These are phyloP conservation scores for Taphrina pruni DNA, from an alignment of 1,139 yeast species.

Conservation along the genomic window DNA sequence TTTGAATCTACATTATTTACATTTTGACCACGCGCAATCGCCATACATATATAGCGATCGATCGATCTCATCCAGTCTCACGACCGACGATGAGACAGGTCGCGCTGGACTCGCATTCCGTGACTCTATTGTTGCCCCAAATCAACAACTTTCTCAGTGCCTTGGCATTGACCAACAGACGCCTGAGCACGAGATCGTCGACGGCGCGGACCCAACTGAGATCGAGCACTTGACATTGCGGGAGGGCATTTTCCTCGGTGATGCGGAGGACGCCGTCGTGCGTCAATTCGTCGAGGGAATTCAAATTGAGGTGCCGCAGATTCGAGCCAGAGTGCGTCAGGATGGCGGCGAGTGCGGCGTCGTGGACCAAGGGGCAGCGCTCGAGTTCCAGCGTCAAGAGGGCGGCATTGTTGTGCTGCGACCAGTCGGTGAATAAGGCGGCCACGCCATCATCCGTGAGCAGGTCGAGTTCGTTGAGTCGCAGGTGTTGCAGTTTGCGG, in stretches of 20 bases:
- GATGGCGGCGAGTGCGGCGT: conserved; percentile 65
- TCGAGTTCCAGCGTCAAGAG: conserved; percentile 66
- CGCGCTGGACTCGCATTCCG: conserved; percentile 25
- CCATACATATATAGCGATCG: not conserved
- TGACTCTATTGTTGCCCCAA: conserved; percentile 41
- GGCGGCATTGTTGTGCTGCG: conserved; percentile 59
- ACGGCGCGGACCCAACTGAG: conserved; percentile 41
- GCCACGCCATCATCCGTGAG: conserved; percentile 76
- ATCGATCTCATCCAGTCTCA: conserved; percentile 6
- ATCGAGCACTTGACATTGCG: conserved; percentile 34
- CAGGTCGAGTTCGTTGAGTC: conserved; percentile 72
- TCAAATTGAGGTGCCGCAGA: conserved; percentile 69
- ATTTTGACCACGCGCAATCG: not conserved
- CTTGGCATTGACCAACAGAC: conserved; percentile 22
- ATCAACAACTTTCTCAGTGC: conserved; percentile 38
- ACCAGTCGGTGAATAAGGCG: conserved; percentile 62
- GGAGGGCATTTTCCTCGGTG: conserved; percentile 43
- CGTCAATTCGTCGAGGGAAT: conserved; percentile 69
- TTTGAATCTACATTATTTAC: not conserved
- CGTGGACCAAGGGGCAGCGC: conserved; percentile 70
- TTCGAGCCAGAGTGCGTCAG: conserved; percentile 70
- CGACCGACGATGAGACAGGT: conserved; percentile 32
- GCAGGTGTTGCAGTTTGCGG: conserved; percentile 64
- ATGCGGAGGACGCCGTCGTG: conserved; percentile 59
- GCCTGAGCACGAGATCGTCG: conserved; percentile 39